Evolutionary conservation across 2,329 filamentous ascomycete genomes (phyloP), one percentile per base, ranked within the genome.

Genomic region (Fusarium pininemorale): DNA sequence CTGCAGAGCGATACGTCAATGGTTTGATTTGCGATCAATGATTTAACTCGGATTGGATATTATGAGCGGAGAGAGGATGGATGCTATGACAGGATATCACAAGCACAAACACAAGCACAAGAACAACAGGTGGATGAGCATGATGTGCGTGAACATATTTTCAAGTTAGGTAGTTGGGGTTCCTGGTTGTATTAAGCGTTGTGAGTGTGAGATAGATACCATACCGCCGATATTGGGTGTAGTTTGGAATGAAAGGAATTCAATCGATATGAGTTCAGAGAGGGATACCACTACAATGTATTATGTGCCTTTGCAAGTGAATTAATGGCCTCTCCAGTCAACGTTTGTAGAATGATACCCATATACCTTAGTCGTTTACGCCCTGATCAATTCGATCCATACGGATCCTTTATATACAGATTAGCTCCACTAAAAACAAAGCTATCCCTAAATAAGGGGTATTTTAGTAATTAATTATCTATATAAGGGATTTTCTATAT

Each of bases 1-100:
- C 66, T 77, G 68, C 70, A 77, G 71, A 79, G 78, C 77, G 77
- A 73, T 74, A 72, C 68, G 69, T 73, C 71, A 74, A 76, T 75
- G 69, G 73, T 75, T 78, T 69, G 63, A 51, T 60, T 58, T 65
- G 41, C 63, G 59, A 69, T 57, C 53, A 77, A 64, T 67, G 63
- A 32, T 53, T 60, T 47, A 55, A 39, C 73, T 70, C 72, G 61
- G 59, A 47, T 69, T 74, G 70, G 75, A 71, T 70, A 75, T 72
- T 74, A 71, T 51, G 71, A 70, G 58, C 45, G 71, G 37, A 47
- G 53, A 57, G 45, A 32, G 37, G 57, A 58, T 39, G 51, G 35
- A 54, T 28, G 51, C 24, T 28, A 39, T 38, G 14, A 12, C 32
- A 28, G 50, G 48, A 41, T n/a, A 60, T 20, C 50, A 63, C 30